phyloP scores from a whole-genome alignment of 1,284 basidiomycete species.

The Phenoliferia sp. region DNA sequence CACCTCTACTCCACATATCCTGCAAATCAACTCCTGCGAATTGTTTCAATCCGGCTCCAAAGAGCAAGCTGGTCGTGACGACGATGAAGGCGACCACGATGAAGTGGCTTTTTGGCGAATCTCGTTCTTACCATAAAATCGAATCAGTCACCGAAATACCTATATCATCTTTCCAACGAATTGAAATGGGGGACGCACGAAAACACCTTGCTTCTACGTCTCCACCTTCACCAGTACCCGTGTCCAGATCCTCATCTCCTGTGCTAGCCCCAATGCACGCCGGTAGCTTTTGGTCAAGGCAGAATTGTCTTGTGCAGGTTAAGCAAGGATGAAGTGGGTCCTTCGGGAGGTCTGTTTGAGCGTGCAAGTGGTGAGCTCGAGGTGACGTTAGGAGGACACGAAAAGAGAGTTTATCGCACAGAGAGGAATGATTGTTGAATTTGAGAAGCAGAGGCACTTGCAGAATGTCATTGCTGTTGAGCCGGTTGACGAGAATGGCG shows the following conservation, averaged over 20 bases:
- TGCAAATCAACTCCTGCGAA: constrained; percentile 23
- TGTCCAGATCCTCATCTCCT: constrained; percentile 83
- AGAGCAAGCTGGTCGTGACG: constrained; percentile 72
- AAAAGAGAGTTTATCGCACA: not conserved
- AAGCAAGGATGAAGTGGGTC: constrained; percentile 83
- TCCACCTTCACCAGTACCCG: constrained; percentile 90
- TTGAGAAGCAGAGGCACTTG: constrained; percentile 72
- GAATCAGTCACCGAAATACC: constrained; percentile 40
- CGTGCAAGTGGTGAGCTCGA: constrained; percentile 29
- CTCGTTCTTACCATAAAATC: no score
- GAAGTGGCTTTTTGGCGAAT: constrained; percentile 84
- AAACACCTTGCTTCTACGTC: constrained; percentile 94
- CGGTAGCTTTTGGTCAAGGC: constrained; percentile 80
- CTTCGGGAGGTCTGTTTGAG: constrained; percentile 55
- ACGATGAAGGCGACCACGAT: constrained; percentile 84
- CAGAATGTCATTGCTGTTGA: constrained; percentile 31
- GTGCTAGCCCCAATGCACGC: constrained; percentile 75
- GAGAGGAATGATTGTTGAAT: constrained; percentile 79
- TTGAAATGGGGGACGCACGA: constrained; percentile 56
- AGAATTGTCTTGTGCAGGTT: constrained; percentile 84
- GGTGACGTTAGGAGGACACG: not conserved
- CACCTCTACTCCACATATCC: not conserved
- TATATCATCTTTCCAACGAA: not conserved
- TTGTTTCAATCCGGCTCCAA: constrained; percentile 66
- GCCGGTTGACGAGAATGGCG: constrained; percentile 4